Base-by-base conservation (phyloP, 441 rosid genomes). In the Hura crepitans region DNA sequence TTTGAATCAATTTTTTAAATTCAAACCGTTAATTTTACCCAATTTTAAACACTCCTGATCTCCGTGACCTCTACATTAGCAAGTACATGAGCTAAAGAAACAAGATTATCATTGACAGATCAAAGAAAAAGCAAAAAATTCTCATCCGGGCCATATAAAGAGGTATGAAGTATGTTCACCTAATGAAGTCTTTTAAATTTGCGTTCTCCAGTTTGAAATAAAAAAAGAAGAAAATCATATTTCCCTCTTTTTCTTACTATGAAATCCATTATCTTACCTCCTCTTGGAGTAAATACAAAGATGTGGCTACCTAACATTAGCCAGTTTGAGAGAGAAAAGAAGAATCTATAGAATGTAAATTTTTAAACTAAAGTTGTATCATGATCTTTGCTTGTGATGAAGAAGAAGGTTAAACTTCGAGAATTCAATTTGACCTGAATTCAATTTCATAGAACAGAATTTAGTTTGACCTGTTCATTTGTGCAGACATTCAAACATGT, bases 21-120 rank as follows among this genome's bases (percentile, higher is more conserved):
- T n/a, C n/a, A n/a, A n/a, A n/a, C n/a, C n/a, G n/a, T n/a, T n/a
- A n/a, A n/a, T n/a, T n/a, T n/a, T n/a, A n/a, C n/a, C n/a, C n/a
- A n/a, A n/a, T n/a, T n/a, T n/a, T n/a, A n/a, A n/a, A n/a, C n/a
- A n/a, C n/a, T n/a, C n/a, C n/a, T n/a, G n/a, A 95, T 92, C 85
- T 95, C 99, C 79, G 92, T 96, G 30, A 95, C 99, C 83, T 92
- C 99, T 42, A 97, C 99, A 83, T 95, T 95, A 57, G 85, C 89
- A 77, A 95, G 99, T 46, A 83, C 87, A 56, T 81, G 97, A 11
- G 76, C 81, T 17, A 97, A 95, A 80, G 93, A 81, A 80, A 95
- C 97, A 66, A 82, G 86, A 89, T 92, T 95, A 65, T 97, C 97
- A 73, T 94, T 94, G 79, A 94, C 99, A 97, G 91, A 89, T 76